These are phyloP conservation scores for Geotrichum bryndzae DNA, from an alignment of 1,139 yeast genomes.

Conservation along the genomic window DNA sequence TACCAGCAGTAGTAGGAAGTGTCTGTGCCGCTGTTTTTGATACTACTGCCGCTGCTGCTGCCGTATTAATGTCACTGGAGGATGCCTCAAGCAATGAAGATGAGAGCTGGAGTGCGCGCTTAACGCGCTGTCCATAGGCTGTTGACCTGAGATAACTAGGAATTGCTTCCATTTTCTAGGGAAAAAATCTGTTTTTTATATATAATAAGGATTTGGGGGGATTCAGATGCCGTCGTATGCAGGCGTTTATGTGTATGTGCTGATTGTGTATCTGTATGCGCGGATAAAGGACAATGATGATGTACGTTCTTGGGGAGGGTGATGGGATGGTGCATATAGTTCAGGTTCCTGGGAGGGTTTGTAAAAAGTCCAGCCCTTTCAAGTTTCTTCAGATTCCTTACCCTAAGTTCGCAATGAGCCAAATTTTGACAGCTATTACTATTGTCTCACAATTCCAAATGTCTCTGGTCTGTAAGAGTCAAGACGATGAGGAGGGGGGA, in stretches of 20 bases:
- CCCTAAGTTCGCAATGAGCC: background rate
- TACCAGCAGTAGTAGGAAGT: background rate
- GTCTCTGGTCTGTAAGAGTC: background rate
- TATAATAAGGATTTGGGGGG: background rate
- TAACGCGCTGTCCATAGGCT: constrained; percentile 28
- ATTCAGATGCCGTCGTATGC: background rate
- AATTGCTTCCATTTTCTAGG: constrained; percentile 12
- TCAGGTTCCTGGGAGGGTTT: background rate
- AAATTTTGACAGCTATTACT: too few relatives aligned
- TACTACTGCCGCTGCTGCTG: background rate
- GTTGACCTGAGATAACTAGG: constrained; percentile 26
- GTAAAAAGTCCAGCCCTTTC: background rate
- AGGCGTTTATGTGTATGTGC: background rate
- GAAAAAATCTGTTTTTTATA: background rate
- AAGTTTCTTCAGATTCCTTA: background rate
- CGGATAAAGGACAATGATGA: background rate
- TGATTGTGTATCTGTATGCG: background rate
- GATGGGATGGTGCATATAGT: background rate
- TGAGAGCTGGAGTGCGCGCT: background rate
- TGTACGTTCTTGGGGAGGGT: background rate
- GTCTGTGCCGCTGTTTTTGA: background rate
- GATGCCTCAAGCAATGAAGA: background rate
- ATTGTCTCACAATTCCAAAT: background rate
- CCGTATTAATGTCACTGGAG: background rate
- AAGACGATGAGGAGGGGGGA: background rate